A percentile compares a stretch with the other conserved stretches of the same genome.
These are phyloP conservation scores for Lathyrus sativus DNA, from an alignment of 306 rosid genomes.

Conservation along the genomic window DNA sequence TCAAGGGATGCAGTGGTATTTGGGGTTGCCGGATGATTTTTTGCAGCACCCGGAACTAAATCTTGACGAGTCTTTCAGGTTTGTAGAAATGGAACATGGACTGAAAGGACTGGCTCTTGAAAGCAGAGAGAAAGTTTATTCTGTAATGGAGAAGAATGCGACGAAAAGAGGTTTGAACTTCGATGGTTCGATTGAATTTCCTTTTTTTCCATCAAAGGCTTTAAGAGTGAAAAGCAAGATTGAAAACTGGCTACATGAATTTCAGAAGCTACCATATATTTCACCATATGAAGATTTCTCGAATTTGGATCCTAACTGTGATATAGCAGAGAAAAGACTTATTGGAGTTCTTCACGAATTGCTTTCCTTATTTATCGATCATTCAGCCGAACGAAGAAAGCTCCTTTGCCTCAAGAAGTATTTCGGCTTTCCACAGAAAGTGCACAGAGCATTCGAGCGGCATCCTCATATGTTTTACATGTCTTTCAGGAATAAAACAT, in stretches of 20 bases:
- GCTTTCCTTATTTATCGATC: constrained; percentile 77
- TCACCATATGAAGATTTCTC: constrained; percentile 79
- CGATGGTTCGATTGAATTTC: constrained; percentile 44
- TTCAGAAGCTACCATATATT: constrained; percentile 81
- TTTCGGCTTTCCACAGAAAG: constrained; percentile 83
- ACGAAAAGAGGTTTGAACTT: constrained; percentile 41
- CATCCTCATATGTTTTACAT: constrained; percentile 81
- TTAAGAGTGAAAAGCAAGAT: constrained; percentile 81
- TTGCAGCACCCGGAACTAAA: constrained; percentile 50
- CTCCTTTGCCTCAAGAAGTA: constrained; percentile 75
- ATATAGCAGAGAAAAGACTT: constrained; percentile 74
- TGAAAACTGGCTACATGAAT: constrained; percentile 62
- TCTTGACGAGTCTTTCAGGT: constrained; percentile 69
- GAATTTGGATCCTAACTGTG: constrained; percentile 58
- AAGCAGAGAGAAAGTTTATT: constrained; percentile 52
- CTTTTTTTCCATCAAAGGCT: constrained; percentile 72
- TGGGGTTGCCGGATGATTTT: constrained; percentile 83
- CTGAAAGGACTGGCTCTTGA: constrained; percentile 62
- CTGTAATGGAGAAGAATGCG: constrained; percentile 65
- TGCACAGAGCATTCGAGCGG: constrained; percentile 84
- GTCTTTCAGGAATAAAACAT: constrained; percentile 73
- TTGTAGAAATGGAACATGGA: constrained; percentile 81
- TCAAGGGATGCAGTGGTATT: constrained; percentile 88
- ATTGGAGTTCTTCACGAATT: constrained; percentile 85
- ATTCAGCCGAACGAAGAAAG: constrained; percentile 83